These are phyloP conservation scores for Harringtonia lauricola DNA, from an alignment of 2,329 filamentous ascomycete species.

Conservation along the genomic window DNA sequence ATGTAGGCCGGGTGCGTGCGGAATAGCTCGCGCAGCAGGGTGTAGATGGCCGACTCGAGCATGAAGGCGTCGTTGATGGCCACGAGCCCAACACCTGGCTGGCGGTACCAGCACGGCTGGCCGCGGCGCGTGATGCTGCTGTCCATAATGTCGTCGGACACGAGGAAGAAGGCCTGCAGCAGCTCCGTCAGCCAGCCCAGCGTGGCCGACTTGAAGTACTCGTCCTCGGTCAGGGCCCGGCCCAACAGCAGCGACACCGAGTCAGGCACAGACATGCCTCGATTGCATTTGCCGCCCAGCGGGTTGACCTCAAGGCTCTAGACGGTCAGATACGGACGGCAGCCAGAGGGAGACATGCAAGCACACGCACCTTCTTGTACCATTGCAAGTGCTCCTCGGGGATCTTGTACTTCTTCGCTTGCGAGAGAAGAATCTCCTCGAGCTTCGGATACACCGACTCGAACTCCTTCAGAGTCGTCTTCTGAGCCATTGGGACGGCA, in stretches of 20 bases:
- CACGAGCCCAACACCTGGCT: conserved; percentile 81
- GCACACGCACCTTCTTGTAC: conserved; percentile 61
- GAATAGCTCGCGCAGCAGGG: conserved; percentile 90
- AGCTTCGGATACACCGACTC: conserved; percentile 83
- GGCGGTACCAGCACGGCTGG: conserved; percentile 92
- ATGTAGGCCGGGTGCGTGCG: conserved; percentile 76
- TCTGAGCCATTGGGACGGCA: conserved; percentile 47
- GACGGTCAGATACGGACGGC: conserved; percentile 1
- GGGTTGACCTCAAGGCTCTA: conserved; percentile 80
- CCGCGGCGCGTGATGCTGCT: conserved; percentile 87
- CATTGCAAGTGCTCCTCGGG: conserved; percentile 72
- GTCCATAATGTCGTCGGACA: conserved; percentile 99
- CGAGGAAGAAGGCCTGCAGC: conserved; percentile 96
- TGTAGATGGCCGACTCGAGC: conserved; percentile 84
- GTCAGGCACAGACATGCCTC: conserved; percentile 95
- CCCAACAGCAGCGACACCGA: conserved; percentile 70
- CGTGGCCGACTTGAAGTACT: conserved; percentile 80
- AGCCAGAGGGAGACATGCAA: conserved; percentile 1
- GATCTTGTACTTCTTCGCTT: conserved; percentile 73
- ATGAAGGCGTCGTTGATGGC: conserved; percentile 98
- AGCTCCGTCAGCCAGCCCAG: conserved; percentile 98
- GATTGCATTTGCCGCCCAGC: conserved; percentile 94
- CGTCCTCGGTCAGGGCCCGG: conserved; percentile 60
- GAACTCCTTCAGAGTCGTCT: conserved; percentile 73
- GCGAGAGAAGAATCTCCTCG: conserved; percentile 67